Evolutionary conservation across 305 asterid genomes (phyloP), one percentile per base, ranked within the genome.

Genomic region (Fraxinus sp.): DNA sequence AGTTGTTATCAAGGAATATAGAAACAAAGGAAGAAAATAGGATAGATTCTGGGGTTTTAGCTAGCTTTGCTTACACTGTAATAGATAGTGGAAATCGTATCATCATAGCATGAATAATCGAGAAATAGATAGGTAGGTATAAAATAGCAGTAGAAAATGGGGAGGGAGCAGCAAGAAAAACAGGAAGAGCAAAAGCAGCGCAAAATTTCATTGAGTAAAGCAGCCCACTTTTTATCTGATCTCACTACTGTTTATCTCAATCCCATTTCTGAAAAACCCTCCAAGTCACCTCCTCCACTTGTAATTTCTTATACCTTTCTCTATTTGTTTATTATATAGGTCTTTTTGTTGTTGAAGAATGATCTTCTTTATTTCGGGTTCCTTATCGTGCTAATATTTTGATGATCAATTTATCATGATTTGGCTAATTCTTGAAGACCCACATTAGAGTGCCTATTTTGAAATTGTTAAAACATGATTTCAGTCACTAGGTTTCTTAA

Each of bases 211-310:
- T 80, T 92, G 85, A 91, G 93, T 83, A 95, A 94, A 95, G 97
- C 98, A 64, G 94, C 87, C 20, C 94, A 93, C 88, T 89, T 94
- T 85, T 97, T 95, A n/a, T 93, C 97, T 85, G 98, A 93, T 92
- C 93, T 95, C 68, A 90, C 99, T 72, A 92, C 97, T 74, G 91
- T 92, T 83, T 87, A 93, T 64, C 92, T 94, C 84, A 94, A 91
- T 85, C 98, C 98, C 41, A 90, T 94, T 83, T 94, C 98, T 39
- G 97, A 95, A 87, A 94, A 92, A 86, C 91, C 95, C 85, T 85
- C 95, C 20, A 82, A 78, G 10, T 87, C 90, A 6, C 84, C 87
- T n/a, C 80, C 81, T 39, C 66, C 22, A 1, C 81, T 87, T 46
- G 91, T 88, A 76, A 84, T 83, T 41, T 78, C 5, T 11, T 10